Evolutionary conservation across 495 filamentous ascomycete genomes (phyloP).

Genomic region (Tuber borchii): DNA sequence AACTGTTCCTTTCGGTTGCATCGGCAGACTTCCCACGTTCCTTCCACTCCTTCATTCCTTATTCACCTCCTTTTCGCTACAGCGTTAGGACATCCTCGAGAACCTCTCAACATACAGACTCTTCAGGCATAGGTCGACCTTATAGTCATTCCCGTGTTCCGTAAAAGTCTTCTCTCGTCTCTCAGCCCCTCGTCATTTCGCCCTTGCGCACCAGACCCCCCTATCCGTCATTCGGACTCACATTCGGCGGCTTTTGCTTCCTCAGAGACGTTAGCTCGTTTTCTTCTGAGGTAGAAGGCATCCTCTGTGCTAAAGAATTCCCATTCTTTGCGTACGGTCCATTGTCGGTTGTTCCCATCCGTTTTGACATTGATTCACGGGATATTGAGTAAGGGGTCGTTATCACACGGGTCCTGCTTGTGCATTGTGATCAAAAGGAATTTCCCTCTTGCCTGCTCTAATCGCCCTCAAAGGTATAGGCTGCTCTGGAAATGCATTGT

Average conservation of each 20-base stretch:
- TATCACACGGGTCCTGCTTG: conserved; percentile 37
- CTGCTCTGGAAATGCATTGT: conserved; percentile 31
- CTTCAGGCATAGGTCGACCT: conserved; percentile 39
- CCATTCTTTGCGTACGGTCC: conserved; percentile 35
- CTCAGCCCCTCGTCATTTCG: conserved; percentile 37
- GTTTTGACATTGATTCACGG: conserved; percentile 35
- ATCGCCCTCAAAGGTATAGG: conserved; percentile 33
- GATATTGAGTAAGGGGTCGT: conserved; percentile 35
- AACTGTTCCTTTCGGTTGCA: conserved; percentile 34
- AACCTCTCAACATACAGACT: conserved; percentile 39
- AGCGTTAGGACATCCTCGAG: conserved; percentile 37
- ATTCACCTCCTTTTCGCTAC: conserved; percentile 40
- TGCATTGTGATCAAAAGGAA: conserved; percentile 38
- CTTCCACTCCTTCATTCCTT: conserved; percentile 42
- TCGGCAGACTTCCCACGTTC: conserved; percentile 41
- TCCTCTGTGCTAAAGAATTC: conserved; percentile 38
- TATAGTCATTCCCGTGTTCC: conserved; percentile 41
- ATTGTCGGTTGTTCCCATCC: conserved; percentile 36
- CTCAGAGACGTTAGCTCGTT: conserved; percentile 44
- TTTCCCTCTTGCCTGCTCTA: conserved; percentile 38
- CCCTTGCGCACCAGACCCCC: conserved; percentile 35
- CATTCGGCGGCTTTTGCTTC: conserved; percentile 32
- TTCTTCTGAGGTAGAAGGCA: conserved; percentile 42
- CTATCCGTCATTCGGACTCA: conserved; percentile 32
- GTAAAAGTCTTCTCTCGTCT: conserved; percentile 32